phyloP scores from a whole-genome alignment of 352 stramenopile species.

The Aphanomyces astaci region DNA sequence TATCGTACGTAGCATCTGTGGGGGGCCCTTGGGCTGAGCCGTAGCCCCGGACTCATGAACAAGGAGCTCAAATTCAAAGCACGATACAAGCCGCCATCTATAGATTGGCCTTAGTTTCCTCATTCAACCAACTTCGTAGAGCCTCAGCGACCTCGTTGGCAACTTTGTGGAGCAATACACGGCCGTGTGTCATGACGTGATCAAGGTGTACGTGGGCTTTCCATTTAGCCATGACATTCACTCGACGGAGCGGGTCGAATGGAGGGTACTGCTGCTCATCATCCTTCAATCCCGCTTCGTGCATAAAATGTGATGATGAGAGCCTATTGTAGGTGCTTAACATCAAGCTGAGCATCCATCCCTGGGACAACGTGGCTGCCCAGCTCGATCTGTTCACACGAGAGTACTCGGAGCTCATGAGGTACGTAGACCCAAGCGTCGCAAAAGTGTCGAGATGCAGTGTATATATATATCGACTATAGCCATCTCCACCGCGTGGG shows the following conservation, averaged over 20 bases:
- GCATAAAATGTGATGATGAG: too few relatives aligned
- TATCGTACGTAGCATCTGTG: slow-evolving; percentile 45
- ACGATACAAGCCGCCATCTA: neutral
- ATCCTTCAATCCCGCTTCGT: too few relatives aligned
- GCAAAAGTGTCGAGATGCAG: neutral
- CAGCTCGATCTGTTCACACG: slow-evolving; percentile 64
- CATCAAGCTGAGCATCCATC: slow-evolving; percentile 37
- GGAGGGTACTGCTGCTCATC: too few relatives aligned
- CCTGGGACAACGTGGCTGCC: slow-evolving; percentile 42
- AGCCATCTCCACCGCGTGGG: slow-evolving; percentile 35
- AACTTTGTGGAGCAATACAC: slow-evolving; percentile 63
- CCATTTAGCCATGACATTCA: slow-evolving; percentile 80
- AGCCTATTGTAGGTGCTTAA: slow-evolving; percentile 76
- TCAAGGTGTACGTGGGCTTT: slow-evolving; percentile 79
- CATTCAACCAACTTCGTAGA: neutral
- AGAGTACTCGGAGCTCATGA: slow-evolving; percentile 55
- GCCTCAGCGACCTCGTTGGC: slow-evolving; percentile 62
- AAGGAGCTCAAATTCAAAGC: slow-evolving; percentile 74
- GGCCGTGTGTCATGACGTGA: slow-evolving; percentile 52
- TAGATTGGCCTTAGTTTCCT: neutral
- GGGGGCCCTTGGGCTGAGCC: slow-evolving; percentile 76
- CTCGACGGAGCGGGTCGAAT: slow-evolving; percentile 81
- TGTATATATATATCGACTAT: too few relatives aligned
- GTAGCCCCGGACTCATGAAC: slow-evolving; percentile 76
- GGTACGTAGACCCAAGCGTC: slow-evolving; percentile 55